Evolutionary conservation across 345 rosid genomes (phyloP), one percentile per base, ranked within the genome.

Genomic region (Ceriops decandra): DNA sequence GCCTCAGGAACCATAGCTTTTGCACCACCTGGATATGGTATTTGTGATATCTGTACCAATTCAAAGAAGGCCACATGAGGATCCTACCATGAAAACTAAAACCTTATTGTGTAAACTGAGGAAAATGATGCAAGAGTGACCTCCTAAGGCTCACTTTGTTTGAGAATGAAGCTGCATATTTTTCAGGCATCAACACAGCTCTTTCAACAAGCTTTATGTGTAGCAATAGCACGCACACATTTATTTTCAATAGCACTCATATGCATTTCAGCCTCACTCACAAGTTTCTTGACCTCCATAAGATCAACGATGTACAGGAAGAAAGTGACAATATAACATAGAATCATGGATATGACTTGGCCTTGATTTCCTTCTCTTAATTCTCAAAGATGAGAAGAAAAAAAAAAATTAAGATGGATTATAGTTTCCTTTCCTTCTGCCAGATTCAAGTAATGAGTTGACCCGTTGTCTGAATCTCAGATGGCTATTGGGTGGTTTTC

Each of bases 11-110:
- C 80, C 68, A 72, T 72, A 59, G 84, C 75, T 77, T 85, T 90
- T 33, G 80, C 81, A 68, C 83, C 90, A 17, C 92, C 95, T 15
- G 82, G 87, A 82, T 85, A 95, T 15, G 98, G 93, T 73, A 90
- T 78, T 69, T 89, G 99, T 20, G 93, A 95, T 69, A 88, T 84
- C 99, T 91, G 90, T 68, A 68, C 57, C 71, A 80, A 15, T 52
- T 67, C 51, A 17, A 31, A 70, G 42, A 61, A 21, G 59, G 11
- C 31, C 57, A 56, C 16, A 49, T 33, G 46, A 54, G 61, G 59
- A 49, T 20, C 17, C 20, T 35, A 20, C 1, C 20, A 26, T 3
- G 49, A 63, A 42, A 62, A 38, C 5, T 0, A 22, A 7, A 42
- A 30, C n/a, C 46, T 36, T 26, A 27, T 28, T 7, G 15, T 21